These are phyloP conservation scores for Aspergillus olivimuriae DNA, from an alignment of 495 filamentous ascomycete genomes.

Conservation along the genomic window DNA sequence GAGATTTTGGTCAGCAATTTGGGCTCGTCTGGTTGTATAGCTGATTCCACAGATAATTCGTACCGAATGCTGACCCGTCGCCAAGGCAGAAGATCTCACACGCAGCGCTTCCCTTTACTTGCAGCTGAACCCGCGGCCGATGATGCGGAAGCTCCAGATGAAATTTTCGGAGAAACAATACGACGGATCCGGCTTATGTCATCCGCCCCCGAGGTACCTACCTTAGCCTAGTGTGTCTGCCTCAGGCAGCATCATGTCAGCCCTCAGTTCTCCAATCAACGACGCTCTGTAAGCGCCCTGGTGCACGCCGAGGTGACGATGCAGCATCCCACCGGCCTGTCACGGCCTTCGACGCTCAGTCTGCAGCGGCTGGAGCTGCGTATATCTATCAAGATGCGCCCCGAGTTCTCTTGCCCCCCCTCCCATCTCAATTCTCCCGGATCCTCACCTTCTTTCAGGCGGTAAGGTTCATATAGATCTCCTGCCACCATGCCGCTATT, in stretches of 20 bases:
- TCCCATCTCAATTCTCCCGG: constrained; percentile 1
- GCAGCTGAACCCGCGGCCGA: no score
- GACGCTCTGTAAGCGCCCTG: constrained; percentile 15
- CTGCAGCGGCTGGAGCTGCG: neutral
- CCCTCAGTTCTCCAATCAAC: neutral
- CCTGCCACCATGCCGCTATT: constrained; percentile 63
- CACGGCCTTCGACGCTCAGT: constrained; percentile 4
- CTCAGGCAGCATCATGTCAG: neutral
- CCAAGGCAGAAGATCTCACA: no score
- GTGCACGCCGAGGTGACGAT: constrained; percentile 16
- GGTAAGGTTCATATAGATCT: neutral
- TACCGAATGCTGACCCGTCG: no score
- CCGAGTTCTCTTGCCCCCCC: constrained; percentile 1
- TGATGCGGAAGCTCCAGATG: constrained; percentile 23
- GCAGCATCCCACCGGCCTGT: constrained; percentile 10
- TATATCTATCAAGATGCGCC: constrained; percentile 3
- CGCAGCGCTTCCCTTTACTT: no score
- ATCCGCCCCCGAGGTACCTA: no score
- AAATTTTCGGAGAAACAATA: constrained; percentile 40
- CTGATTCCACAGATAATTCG: no score
- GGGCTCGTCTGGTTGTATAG: no score
- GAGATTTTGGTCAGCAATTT: no score
- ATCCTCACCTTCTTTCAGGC: neutral
- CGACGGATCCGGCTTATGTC: neutral
- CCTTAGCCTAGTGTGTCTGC: neutral